Percentiles rank a stretch among this genome's conserved stretches.
phyloP scores from a whole-genome alignment of 148 eudicot species.

The Suaeda aralocaspica region DNA sequence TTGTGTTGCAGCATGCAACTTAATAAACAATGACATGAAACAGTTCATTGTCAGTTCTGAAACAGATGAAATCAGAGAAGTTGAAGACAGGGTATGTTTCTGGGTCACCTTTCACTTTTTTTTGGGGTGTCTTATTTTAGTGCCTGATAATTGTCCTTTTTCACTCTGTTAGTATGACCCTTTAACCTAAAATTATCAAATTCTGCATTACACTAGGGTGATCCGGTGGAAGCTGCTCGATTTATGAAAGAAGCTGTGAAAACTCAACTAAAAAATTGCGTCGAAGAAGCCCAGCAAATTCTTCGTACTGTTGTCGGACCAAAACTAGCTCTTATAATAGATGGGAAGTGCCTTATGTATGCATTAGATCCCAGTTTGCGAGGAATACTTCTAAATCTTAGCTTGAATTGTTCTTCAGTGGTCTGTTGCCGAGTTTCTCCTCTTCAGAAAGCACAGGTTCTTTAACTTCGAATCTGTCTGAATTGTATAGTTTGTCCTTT shows the following conservation, averaged over 20 bases:
- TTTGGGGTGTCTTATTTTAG: not conserved
- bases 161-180: constrained; percentile 1
- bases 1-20: constrained; percentile 75
- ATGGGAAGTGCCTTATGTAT: constrained; percentile 98
- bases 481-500: not conserved
- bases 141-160: not conserved
- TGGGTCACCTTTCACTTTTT: constrained; percentile 1
- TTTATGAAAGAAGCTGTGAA: constrained; percentile 58
- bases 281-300: constrained; percentile 62
- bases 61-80: constrained; percentile 84
- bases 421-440: constrained; percentile 99
- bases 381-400: constrained; percentile 68
- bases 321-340: constrained; percentile 82
- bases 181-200: constrained; percentile 10
- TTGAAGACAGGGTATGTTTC: constrained; percentile 69
- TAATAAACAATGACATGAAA: constrained; percentile 86
- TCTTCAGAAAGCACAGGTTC: constrained; percentile 89
- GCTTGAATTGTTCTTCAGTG: constrained; percentile 84
- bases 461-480: not conserved
- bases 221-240: constrained; percentile 84
- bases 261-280: constrained; percentile 58
- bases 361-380: constrained; percentile 86
- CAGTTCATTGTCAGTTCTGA: constrained; percentile 91
- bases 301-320: constrained; percentile 43
- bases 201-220: constrained; percentile 50